phyloP scores from a whole-genome alignment of 129 eudicot genomes.

The Heracleum sosnowskyi region DNA sequence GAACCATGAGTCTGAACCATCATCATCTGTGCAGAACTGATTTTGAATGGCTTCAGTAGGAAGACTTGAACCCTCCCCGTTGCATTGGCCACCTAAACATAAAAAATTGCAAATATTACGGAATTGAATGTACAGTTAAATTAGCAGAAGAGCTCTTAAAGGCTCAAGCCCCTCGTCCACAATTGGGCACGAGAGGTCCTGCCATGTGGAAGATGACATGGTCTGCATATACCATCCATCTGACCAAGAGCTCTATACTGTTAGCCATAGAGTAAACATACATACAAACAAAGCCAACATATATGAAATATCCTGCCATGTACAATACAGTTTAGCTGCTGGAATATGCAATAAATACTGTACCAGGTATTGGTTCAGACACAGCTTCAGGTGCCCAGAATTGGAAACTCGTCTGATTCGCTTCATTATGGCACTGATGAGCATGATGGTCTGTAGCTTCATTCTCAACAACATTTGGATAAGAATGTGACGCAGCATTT shows the following conservation, averaged over 20 bases:
- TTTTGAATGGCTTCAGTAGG: slow-evolving; percentile 27
- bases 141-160: slow-evolving; percentile 34
- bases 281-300: not conserved
- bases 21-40: slow-evolving; percentile 28
- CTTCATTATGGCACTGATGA: slow-evolving; percentile 17
- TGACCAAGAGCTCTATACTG: slow-evolving; percentile 55
- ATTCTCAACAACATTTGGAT: slow-evolving; percentile 18
- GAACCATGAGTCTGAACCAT: slow-evolving; percentile 47
- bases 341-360: slow-evolving; percentile 13
- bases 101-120: slow-evolving; percentile 30
- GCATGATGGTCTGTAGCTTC: slow-evolving; percentile 18
- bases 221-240: slow-evolving; percentile 49
- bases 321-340: slow-evolving; percentile 7
- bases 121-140: slow-evolving; percentile 10
- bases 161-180: slow-evolving; percentile 65
- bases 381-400: slow-evolving; percentile 31
- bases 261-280: slow-evolving; percentile 17
- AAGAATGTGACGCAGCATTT: slow-evolving; percentile 9
- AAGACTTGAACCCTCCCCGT: slow-evolving; percentile 30
- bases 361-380: slow-evolving; percentile 48
- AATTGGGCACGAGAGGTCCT: slow-evolving; percentile 60
- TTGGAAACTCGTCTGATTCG: slow-evolving; percentile 22
- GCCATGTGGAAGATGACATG: slow-evolving; percentile 42
- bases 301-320: not conserved
- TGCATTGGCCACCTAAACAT: slow-evolving; percentile 51